Evolutionary conservation across 1,139 yeast genomes (phyloP).

Genomic region (Saccharomycopsis hybrid): DNA sequence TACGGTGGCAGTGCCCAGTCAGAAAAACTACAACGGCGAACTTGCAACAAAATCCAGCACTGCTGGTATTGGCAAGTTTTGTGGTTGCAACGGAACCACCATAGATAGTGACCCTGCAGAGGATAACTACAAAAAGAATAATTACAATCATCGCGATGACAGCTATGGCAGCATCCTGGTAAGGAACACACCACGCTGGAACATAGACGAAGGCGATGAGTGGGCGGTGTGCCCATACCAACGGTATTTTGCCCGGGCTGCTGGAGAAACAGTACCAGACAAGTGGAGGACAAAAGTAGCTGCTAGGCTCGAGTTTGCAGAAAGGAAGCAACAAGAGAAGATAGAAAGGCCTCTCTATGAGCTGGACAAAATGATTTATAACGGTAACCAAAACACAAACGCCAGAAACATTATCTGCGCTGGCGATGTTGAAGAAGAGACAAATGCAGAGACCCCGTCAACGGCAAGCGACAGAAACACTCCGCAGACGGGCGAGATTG

Average conservation of each 20-base stretch:
- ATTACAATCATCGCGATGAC: neutral
- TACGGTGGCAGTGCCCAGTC: too few species aligned
- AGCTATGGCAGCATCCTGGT: neutral
- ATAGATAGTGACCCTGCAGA: neutral
- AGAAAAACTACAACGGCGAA: neutral
- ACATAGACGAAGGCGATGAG: neutral
- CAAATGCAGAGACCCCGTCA: too few species aligned
- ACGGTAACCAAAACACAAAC: too few species aligned
- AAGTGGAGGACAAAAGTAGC: neutral
- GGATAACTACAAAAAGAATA: neutral
- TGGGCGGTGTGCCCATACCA: conserved; percentile 16
- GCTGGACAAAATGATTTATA: too few species aligned
- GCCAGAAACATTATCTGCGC: too few species aligned
- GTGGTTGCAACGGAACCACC: neutral
- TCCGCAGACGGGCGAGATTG: too few species aligned
- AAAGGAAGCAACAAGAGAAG: too few species aligned
- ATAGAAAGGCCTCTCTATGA: too few species aligned
- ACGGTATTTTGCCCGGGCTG: conserved; percentile 13
- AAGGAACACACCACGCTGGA: neutral
- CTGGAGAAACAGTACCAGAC: conserved; percentile 10
- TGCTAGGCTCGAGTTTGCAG: too few species aligned
- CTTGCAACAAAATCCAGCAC: neutral
- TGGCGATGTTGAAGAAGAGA: too few species aligned
- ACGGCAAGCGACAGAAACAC: too few species aligned
- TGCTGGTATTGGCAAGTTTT: neutral